phyloP scores from a whole-genome alignment of 2,329 filamentous ascomycete species.

The Emmonsia crescens region DNA sequence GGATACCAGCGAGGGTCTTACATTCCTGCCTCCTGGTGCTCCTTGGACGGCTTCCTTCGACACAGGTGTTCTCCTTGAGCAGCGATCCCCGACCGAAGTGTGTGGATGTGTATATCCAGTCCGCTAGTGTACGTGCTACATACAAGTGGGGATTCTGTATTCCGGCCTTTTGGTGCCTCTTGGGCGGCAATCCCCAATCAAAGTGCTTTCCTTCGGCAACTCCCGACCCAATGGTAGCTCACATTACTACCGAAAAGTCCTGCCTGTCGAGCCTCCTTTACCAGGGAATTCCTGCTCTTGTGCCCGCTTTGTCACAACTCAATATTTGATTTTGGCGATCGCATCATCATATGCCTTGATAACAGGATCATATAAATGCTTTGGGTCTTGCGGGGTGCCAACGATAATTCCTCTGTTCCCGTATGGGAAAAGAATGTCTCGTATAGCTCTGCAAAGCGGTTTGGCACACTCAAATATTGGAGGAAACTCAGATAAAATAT shows the following conservation, averaged over 20 bases:
- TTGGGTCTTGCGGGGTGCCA: slow-evolving; percentile 7
- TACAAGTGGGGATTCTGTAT: too few species aligned
- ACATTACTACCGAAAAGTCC: too few species aligned
- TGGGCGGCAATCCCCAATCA: too few species aligned
- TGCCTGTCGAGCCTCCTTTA: too few species aligned
- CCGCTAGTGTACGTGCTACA: too few species aligned
- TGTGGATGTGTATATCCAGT: not conserved
- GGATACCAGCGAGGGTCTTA: not conserved
- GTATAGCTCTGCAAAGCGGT: slow-evolving; percentile 15
- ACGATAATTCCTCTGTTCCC: not conserved
- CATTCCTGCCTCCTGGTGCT: not conserved
- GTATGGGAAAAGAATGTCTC: slow-evolving; percentile 10
- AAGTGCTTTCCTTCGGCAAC: too few species aligned
- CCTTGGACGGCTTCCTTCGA: not conserved
- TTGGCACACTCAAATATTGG: slow-evolving; percentile 15
- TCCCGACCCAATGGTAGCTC: too few species aligned
- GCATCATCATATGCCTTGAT: not conserved
- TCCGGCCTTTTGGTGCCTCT: too few species aligned
- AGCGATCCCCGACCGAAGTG: not conserved
- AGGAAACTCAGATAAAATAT: slow-evolving; percentile 15
- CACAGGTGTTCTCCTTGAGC: not conserved
- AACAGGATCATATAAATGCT: slow-evolving; percentile 9
- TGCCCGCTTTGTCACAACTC: too few species aligned
- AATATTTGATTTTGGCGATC: too few species aligned
- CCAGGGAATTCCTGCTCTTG: too few species aligned